Evolutionary conservation across 2,329 filamentous ascomycete genomes (phyloP).

Genomic region (Aciculosporium take): DNA sequence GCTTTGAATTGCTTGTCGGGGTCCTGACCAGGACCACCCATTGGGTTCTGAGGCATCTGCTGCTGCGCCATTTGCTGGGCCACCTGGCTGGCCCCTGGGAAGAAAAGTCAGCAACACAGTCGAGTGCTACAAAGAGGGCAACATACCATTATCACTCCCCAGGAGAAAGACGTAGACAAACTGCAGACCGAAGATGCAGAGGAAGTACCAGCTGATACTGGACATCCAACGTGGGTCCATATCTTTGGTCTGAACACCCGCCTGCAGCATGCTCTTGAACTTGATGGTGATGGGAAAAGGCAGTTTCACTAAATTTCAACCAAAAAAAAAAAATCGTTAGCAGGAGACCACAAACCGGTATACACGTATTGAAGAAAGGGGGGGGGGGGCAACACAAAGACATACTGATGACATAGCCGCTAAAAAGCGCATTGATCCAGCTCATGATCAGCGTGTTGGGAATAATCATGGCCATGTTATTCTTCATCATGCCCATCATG

Average conservation of each 20-base stretch:
- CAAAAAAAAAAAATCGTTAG: no score
- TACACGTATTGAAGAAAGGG: no score
- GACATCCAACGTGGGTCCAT: slow-evolving; percentile 98
- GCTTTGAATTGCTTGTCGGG: slow-evolving; percentile 87
- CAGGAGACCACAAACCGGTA: no score
- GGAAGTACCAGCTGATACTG: slow-evolving; percentile 95
- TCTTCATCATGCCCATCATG: slow-evolving; percentile 99
- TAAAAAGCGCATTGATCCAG: slow-evolving; percentile 99
- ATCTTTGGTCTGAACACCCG: slow-evolving; percentile 87
- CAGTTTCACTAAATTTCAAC: slow-evolving; percentile 89
- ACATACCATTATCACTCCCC: slow-evolving; percentile 85
- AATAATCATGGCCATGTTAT: slow-evolving; percentile 99
- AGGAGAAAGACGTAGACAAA: slow-evolving; percentile 95
- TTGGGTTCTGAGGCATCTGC: slow-evolving; percentile 28
- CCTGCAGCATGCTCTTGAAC: slow-evolving; percentile 99
- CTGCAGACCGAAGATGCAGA: slow-evolving; percentile 92
- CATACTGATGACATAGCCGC: slow-evolving; percentile 88
- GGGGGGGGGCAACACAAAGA: background rate
- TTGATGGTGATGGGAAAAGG: slow-evolving; percentile 96
- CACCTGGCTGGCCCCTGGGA: slow-evolving; percentile 74
- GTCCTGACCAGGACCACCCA: slow-evolving; percentile 87
- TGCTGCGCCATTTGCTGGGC: slow-evolving; percentile 75
- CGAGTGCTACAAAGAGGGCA: background rate
- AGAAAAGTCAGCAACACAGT: slow-evolving; percentile 10
- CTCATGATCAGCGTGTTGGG: slow-evolving; percentile 98